Evolutionary conservation across 192 early-diverging fungal genomes (phyloP), one percentile per base, ranked within the genome.

Genomic region (Coemansia sp.): DNA sequence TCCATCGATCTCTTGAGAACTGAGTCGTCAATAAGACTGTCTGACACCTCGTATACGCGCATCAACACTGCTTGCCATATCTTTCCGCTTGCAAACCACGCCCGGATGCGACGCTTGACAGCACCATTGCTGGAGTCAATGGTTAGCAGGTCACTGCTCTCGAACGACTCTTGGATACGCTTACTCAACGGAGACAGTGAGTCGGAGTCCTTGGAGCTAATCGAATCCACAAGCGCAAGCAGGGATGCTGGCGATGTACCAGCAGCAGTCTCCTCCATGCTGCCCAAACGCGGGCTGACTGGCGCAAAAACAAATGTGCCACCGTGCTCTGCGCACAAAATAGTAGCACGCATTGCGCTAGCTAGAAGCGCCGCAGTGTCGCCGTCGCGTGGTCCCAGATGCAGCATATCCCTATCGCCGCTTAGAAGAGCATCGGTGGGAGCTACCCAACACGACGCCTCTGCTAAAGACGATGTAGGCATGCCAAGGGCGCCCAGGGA

Each of bases 41-140:
- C 79, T 0, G 79, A 62, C 13, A 65, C 53, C 52, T 82, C 79
- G 23, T 70, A 69, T 4, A 82, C 79, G 44, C 75, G 74, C 79
- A 82, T 76, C 30, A 73, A 23, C 60, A 40, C 30, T 4, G 79
- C 11, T 62, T 70, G 63, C 79, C 79, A 82, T 60, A 82, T 71
- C 55, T 55, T 62, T 19, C 74, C 74, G 50, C 70, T 68, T 14
- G 68, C 39, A 52, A 82, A 76, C 79, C 79, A 82, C 60, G 17
- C 3, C 13, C 57, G 44, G 40, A 73, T 40, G 8, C 74, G 70
- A 4, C 47, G 33, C 62, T 82, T 82, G 39, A 68, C 67, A 6
- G 62, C 65, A 7, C 79, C 79, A 28, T 67, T 49, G 47, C 74
- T 82, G 37, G 40, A 44, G 28, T 82, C 74, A 35, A 82, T 49